Evolutionary conservation across 2,329 filamentous ascomycete genomes (phyloP).

Genomic region (Claviceps monticola): DNA sequence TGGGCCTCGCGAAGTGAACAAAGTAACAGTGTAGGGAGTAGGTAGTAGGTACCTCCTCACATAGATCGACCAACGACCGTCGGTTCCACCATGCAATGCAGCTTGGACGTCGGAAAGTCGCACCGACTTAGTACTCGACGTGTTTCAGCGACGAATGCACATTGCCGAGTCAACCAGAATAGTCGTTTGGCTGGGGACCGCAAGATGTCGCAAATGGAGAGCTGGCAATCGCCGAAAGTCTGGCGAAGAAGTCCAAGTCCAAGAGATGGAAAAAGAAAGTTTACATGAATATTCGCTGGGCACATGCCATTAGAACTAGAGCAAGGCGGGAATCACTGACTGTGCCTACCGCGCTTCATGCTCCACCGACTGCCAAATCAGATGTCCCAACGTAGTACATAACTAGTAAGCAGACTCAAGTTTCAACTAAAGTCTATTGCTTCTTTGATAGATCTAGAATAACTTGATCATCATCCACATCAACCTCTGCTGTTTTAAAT

Average conservation of each 20-base stretch:
- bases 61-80: too few relatives aligned
- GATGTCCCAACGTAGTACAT: too few relatives aligned
- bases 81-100: not conserved
- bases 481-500: too few relatives aligned
- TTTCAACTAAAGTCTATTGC: too few relatives aligned
- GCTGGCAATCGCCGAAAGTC: not conserved
- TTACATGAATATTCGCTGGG: not conserved
- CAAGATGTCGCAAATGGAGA: not conserved
- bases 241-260: not conserved
- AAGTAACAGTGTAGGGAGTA: not conserved
- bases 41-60: too few relatives aligned
- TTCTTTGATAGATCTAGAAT: too few relatives aligned
- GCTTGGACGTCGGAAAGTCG: not conserved
- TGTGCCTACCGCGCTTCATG: too few relatives aligned
- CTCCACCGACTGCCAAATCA: too few relatives aligned
- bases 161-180: slow-evolving; percentile 13
- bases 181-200: not conserved
- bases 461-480: too few relatives aligned
- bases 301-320: not conserved
- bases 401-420: too few relatives aligned
- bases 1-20: not conserved
- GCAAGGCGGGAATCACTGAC: not conserved
- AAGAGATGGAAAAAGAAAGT: not conserved
- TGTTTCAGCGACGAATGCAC: slow-evolving; percentile 13
- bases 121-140: slow-evolving; percentile 3